phyloP scores from a whole-genome alignment of 2,329 filamentous ascomycete genomes.

The Arthrobotrys pseudoclavata region DNA sequence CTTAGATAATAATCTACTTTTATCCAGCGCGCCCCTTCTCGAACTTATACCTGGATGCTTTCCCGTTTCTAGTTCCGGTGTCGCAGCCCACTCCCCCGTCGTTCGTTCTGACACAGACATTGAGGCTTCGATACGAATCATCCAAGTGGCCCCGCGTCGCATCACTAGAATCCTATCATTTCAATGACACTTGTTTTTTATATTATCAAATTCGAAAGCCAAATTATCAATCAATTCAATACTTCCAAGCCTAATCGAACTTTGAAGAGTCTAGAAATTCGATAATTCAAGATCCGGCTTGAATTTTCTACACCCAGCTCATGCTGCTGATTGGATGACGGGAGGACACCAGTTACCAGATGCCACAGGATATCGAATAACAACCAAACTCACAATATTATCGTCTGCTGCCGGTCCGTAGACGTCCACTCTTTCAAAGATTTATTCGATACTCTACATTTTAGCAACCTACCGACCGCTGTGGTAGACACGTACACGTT shows the following conservation, averaged over 20 bases:
- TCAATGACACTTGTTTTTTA: slow-evolving; percentile 14
- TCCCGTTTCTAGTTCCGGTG: slow-evolving; percentile 40
- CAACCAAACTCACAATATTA: background rate
- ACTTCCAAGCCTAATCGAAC: background rate
- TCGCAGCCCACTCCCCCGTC: slow-evolving; percentile 42
- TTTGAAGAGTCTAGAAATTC: background rate
- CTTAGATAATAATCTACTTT: background rate
- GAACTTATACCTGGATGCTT: slow-evolving; percentile 26
- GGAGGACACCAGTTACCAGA: slow-evolving; percentile 1
- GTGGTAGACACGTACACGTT: slow-evolving; percentile 6
- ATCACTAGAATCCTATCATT: slow-evolving; percentile 28
- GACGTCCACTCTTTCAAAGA: slow-evolving; percentile 52
- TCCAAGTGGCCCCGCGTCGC: slow-evolving; percentile 12
- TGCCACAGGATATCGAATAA: slow-evolving; percentile 25
- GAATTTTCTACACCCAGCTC: background rate
- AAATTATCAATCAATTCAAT: slow-evolving; percentile 9
- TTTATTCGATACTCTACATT: slow-evolving; percentile 12
- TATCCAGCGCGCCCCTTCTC: slow-evolving; percentile 2
- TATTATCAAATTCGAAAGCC: slow-evolving; percentile 34
- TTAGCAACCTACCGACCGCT: background rate
- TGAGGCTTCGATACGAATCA: slow-evolving; percentile 38
- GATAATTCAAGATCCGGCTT: slow-evolving; percentile 6
- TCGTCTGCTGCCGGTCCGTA: slow-evolving; percentile 53
- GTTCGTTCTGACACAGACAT: slow-evolving; percentile 36
- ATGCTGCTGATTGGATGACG: background rate